These are phyloP conservation scores for Suhomyces sp. DNA, from an alignment of 805 yeast genomes.

Conservation along the genomic window DNA sequence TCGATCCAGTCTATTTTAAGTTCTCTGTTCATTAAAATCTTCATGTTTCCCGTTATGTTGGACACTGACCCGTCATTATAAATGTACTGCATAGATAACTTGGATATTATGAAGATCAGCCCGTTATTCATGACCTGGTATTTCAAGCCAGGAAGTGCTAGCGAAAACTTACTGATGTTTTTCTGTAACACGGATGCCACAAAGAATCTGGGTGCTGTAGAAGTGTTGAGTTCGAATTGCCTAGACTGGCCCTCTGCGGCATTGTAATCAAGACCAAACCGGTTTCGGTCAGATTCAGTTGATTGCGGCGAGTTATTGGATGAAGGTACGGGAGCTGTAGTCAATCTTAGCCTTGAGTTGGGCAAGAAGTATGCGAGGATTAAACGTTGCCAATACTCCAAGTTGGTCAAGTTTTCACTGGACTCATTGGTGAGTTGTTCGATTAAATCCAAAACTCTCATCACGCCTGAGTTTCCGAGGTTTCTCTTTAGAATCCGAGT, in stretches of 20 bases:
- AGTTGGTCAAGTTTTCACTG: conserved; percentile 21
- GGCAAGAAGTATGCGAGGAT: conserved; percentile 33
- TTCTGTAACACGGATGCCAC: conserved; percentile 50
- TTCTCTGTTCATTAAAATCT: conserved; percentile 59
- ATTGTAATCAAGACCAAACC: conserved; percentile 4
- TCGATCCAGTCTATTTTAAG: conserved; percentile 74
- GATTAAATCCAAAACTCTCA: conserved; percentile 37
- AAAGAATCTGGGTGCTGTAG: conserved; percentile 63
- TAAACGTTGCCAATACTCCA: conserved; percentile 38
- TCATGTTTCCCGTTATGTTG: conserved; percentile 57
- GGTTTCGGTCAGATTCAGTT: conserved; percentile 1
- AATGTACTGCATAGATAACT: conserved; percentile 28
- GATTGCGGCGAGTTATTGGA: conserved; percentile 1
- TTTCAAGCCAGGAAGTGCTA: conserved; percentile 35
- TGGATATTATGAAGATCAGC: conserved; percentile 31
- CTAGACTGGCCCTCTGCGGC: conserved; percentile 10
- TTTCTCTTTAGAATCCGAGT: conserved; percentile 36
- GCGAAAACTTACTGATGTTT: conserved; percentile 22
- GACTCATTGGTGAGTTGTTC: conserved; percentile 38
- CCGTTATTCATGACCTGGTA: conserved; percentile 42
- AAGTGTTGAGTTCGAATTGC: conserved; percentile 61
- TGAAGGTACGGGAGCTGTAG: conserved; percentile 18
- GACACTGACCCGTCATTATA: conserved; percentile 72
- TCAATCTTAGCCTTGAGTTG: conserved; percentile 26
- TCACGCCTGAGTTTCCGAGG: conserved; percentile 41